These are phyloP conservation scores for Nannizzia gypsea DNA, from an alignment of 2,329 filamentous ascomycete genomes.

Conservation along the genomic window DNA sequence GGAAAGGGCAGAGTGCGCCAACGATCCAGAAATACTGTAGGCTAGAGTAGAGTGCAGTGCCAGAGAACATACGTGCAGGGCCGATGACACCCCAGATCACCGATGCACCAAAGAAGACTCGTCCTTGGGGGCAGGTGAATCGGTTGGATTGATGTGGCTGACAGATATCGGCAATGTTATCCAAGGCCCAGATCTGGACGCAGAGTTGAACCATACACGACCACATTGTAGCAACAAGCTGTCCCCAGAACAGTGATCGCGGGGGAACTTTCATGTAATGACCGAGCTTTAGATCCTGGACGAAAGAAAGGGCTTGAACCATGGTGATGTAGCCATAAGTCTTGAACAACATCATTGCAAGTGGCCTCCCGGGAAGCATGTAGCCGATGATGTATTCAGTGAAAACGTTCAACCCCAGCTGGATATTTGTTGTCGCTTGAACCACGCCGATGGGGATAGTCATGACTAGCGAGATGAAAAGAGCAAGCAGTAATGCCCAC, in stretches of 20 bases:
- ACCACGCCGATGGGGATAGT: slow-evolving; percentile 52
- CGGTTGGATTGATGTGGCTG: slow-evolving; percentile 46
- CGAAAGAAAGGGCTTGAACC: slow-evolving; percentile 53
- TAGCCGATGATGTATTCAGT: slow-evolving; percentile 65
- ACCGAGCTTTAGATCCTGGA: slow-evolving; percentile 53
- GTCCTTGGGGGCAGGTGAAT: slow-evolving; percentile 46
- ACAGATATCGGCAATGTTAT: slow-evolving; percentile 54
- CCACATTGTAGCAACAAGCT: slow-evolving; percentile 42
- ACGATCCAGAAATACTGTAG: slow-evolving; percentile 63
- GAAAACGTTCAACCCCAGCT: slow-evolving; percentile 57
- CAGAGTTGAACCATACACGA: slow-evolving; percentile 39
- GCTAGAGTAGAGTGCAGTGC: slow-evolving; percentile 48
- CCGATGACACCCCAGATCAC: slow-evolving; percentile 65
- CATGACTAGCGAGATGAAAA: slow-evolving; percentile 53
- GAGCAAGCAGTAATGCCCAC: slow-evolving; percentile 60
- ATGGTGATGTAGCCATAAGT: slow-evolving; percentile 60
- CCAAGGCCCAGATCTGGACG: slow-evolving; percentile 35
- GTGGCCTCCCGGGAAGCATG: slow-evolving; percentile 56
- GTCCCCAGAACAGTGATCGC: slow-evolving; percentile 40
- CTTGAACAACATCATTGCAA: slow-evolving; percentile 70
- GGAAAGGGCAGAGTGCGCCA: slow-evolving; percentile 49
- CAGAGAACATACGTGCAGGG: slow-evolving; percentile 56
- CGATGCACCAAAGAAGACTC: slow-evolving; percentile 56
- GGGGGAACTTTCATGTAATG: slow-evolving; percentile 54
- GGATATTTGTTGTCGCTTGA: slow-evolving; percentile 55